Percentiles rank a stretch among this genome's conserved stretches.
These are phyloP conservation scores for Iris pallida DNA, from an alignment of 116 monocot genomes.

Conservation along the genomic window DNA sequence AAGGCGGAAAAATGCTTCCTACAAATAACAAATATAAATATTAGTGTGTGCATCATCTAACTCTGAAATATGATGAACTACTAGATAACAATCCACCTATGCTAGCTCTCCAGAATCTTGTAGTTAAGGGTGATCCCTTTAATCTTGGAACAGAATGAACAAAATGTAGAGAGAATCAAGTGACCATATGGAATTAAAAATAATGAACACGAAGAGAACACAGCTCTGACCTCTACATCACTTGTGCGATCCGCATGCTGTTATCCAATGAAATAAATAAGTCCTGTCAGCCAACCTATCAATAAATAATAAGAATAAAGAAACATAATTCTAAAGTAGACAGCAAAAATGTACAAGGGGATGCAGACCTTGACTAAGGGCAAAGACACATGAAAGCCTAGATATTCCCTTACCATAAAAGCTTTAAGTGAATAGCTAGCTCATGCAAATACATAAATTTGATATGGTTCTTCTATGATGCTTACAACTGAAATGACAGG, in stretches of 20 bases:
- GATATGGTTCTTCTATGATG: too few species aligned
- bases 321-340: slow-evolving; percentile 6
- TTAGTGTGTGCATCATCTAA: not conserved
- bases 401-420: too few species aligned
- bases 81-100: not conserved
- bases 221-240: slow-evolving; percentile 63
- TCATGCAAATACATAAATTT: too few species aligned
- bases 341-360: not conserved
- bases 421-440: too few species aligned
- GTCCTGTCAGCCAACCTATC: slow-evolving; percentile 52
- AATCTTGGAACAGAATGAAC: not conserved
- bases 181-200: not conserved
- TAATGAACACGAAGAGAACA: not conserved
- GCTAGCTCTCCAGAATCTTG: not conserved
- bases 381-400: too few species aligned
- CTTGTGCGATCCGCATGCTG: slow-evolving; percentile 63
- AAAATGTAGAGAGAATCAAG: slow-evolving; percentile 1
- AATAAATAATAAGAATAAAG: slow-evolving; percentile 41
- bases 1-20: slow-evolving; percentile 79
- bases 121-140: not conserved
- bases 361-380: too few species aligned
- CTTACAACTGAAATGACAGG: too few species aligned
- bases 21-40: slow-evolving; percentile 3
- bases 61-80: not conserved
- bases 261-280: slow-evolving; percentile 57